Evolutionary conservation across 805 yeast genomes (phyloP).

Genomic region (Pichia californica): DNA sequence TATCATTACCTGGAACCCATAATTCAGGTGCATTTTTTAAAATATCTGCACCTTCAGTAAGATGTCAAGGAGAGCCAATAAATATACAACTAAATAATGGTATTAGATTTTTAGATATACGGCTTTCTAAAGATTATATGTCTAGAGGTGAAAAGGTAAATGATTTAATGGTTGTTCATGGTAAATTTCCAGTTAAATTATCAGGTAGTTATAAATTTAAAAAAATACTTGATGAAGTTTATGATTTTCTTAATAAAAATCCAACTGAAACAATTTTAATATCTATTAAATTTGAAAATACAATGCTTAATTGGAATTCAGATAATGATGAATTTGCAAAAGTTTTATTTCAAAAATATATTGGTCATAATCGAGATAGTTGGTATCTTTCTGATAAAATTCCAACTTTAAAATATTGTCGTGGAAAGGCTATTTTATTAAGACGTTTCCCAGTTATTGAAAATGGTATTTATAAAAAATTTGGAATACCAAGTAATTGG

Average conservation of each 20-base stretch:
- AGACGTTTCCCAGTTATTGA: constrained; percentile 64
- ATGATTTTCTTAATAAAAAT: constrained; percentile 46
- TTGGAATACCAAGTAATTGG: constrained; percentile 73
- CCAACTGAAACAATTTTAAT: constrained; percentile 57
- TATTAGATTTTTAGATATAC: constrained; percentile 66
- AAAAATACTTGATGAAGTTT: constrained; percentile 51
- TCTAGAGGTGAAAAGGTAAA: constrained; percentile 33
- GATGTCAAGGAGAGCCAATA: constrained; percentile 61
- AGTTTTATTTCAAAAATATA: constrained; percentile 50
- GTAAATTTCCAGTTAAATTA: constrained; percentile 66
- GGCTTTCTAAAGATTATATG: constrained; percentile 54
- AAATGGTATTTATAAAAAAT: constrained; percentile 31
- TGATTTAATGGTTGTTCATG: constrained; percentile 64
- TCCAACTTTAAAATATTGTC: constrained; percentile 53
- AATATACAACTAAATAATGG: constrained; percentile 62
- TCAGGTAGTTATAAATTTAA: constrained; percentile 48
- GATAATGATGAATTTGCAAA: constrained; percentile 59
- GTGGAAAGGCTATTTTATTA: constrained; percentile 63
- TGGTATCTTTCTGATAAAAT: constrained; percentile 56
- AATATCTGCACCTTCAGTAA: constrained; percentile 66
- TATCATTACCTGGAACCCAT: constrained; percentile 81
- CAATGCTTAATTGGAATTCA: constrained; percentile 52
- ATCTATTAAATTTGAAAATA: constrained; percentile 70
- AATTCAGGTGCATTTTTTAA: constrained; percentile 65
- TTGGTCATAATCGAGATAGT: constrained; percentile 41